A percentile compares a stretch with the other conserved stretches of the same genome.
These are phyloP conservation scores for Kwoniella sp. DNA, from an alignment of 768 basidiomycete species.

Conservation along the genomic window DNA sequence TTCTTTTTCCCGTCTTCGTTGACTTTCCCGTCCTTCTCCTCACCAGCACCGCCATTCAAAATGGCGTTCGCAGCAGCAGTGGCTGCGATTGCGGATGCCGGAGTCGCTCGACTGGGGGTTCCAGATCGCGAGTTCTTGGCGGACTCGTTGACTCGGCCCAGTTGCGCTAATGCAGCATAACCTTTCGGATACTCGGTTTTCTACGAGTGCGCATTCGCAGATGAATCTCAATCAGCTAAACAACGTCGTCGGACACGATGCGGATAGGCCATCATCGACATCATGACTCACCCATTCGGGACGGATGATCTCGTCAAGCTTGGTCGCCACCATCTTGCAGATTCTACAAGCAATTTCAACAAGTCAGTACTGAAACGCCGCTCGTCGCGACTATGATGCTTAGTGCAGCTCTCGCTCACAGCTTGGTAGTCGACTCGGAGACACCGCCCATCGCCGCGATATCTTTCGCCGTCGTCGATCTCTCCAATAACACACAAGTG, in stretches of 20 bases:
- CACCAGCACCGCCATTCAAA: no score
- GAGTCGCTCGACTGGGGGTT: constrained; percentile 19
- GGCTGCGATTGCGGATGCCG: neutral
- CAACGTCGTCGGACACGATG: no score
- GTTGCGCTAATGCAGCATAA: constrained; percentile 27
- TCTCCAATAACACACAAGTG: constrained; percentile 78
- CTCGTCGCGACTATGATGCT: neutral
- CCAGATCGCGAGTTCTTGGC: constrained; percentile 24
- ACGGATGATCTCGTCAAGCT: constrained; percentile 46
- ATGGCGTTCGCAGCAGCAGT: neutral
- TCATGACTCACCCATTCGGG: constrained; percentile 54
- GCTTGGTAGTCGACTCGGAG: constrained; percentile 91
- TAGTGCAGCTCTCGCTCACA: constrained; percentile 52
- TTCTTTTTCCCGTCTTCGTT: constrained; percentile 1
- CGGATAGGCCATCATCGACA: no score
- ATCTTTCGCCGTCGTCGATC: constrained; percentile 74
- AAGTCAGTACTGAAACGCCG: neutral
- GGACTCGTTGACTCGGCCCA: constrained; percentile 30
- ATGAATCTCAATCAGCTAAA: neutral
- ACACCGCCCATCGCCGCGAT: constrained; percentile 90
- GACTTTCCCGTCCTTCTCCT: neutral
- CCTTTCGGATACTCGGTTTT: constrained; percentile 34
- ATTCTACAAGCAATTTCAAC: constrained; percentile 25
- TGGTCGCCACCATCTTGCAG: constrained; percentile 40
- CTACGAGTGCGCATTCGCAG: constrained; percentile 17